These are phyloP conservation scores for Ambrosiella beaveri DNA, from an alignment of 2,329 filamentous ascomycete species.

Conservation along the genomic window DNA sequence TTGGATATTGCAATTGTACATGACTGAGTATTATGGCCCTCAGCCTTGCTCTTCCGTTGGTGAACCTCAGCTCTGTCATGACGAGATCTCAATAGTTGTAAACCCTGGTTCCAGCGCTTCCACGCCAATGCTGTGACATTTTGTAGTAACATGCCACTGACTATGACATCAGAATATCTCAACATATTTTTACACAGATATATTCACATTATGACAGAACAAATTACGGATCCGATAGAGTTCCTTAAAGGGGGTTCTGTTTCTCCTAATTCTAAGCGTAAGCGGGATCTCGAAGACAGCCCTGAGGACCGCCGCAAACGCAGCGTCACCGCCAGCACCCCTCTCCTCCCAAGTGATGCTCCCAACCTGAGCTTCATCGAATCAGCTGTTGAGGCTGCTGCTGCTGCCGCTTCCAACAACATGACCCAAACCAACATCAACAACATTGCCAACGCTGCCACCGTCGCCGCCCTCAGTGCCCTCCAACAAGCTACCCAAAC, in stretches of 20 bases:
- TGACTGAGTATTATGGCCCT: no score
- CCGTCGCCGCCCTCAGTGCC: constrained; percentile 26
- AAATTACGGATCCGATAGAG: constrained; percentile 5
- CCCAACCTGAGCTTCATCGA: constrained; percentile 29
- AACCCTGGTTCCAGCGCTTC: no score
- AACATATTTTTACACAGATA: not conserved
- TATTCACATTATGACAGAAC: constrained; percentile 5
- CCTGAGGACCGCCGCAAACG: constrained; percentile 36
- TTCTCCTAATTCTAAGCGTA: constrained; percentile 36
- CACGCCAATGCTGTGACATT: no score
- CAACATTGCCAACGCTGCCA: constrained; percentile 10
- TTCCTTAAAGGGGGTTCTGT: constrained; percentile 14
- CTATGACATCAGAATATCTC: not conserved
- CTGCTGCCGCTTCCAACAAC: constrained; percentile 21
- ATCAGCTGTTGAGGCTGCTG: constrained; percentile 30
- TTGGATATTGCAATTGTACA: no score
- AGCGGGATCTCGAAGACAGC: constrained; percentile 32
- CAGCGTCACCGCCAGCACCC: constrained; percentile 25
- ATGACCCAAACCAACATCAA: not conserved
- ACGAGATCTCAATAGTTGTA: no score
- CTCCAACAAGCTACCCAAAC: constrained; percentile 35
- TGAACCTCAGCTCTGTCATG: no score
- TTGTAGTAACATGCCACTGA: not conserved
- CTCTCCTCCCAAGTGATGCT: constrained; percentile 10
- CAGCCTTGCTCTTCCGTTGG: no score